Conservation (phyloP, 1,284 basidiomycete species). For the Pterula multifida region DNA sequence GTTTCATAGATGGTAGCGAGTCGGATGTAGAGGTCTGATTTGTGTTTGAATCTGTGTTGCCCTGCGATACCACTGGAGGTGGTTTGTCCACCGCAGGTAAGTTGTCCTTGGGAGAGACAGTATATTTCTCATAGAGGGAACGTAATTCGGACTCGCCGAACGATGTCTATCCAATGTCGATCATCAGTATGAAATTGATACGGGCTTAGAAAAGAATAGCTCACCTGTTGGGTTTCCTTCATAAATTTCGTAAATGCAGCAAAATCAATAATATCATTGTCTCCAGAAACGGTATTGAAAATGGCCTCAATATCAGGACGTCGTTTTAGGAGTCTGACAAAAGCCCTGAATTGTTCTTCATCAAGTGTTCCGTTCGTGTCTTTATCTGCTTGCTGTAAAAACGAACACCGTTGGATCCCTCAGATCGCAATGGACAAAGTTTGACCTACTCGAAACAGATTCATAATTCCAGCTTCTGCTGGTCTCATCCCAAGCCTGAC, state of each 20-base stretch:
- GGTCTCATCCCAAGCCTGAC: slow-evolving; percentile 39
- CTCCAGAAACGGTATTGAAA: slow-evolving; percentile 9
- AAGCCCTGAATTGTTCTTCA: slow-evolving; percentile 21
- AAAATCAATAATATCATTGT: slow-evolving; percentile 7
- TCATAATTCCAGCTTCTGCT: slow-evolving; percentile 27
- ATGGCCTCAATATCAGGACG: slow-evolving; percentile 41
- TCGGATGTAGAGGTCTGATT: not conserved
- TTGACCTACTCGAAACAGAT: slow-evolving; percentile 35
- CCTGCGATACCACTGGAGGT: not conserved
- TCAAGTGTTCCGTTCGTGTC: slow-evolving; percentile 27
- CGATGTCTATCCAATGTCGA: not conserved
- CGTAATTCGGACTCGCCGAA: not conserved
- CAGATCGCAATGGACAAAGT: not conserved
- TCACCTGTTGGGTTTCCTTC: not conserved
- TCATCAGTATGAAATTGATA: not conserved
- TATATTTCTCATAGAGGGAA: not conserved
- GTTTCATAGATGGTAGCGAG: slow-evolving; percentile 16
- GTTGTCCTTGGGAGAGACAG: no score
- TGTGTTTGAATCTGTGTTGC: not conserved
- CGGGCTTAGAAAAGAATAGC: not conserved
- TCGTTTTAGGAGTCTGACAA: slow-evolving; percentile 52
- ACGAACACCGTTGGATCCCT: not conserved
- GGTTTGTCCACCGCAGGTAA: not conserved
- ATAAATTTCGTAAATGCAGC: not conserved
- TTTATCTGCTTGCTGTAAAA: slow-evolving; percentile 44